Evolutionary conservation across 345 rosid species (phyloP).

Genomic region (Boechera stricta): DNA sequence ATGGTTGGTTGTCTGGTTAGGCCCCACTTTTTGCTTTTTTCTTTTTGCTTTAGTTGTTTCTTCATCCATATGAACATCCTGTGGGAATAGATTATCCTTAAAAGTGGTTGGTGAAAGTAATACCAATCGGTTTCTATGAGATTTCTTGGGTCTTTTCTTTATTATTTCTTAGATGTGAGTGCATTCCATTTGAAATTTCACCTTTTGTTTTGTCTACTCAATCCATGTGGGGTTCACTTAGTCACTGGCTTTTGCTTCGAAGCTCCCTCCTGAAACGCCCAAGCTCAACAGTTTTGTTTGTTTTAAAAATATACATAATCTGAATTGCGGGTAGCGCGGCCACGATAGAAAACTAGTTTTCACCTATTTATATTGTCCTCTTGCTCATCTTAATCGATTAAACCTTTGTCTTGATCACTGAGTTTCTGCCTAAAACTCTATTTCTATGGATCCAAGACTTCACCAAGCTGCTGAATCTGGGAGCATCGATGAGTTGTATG

Average conservation of each 20-base stretch:
- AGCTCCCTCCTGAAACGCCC: not conserved
- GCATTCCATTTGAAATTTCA: not conserved
- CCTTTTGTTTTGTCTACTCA: not conserved
- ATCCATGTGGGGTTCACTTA: slow-evolving; percentile 13
- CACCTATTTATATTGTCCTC: too few relatives aligned
- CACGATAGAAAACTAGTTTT: not conserved
- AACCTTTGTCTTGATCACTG: not conserved
- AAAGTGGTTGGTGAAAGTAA: not conserved
- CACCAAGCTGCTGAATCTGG: slow-evolving; percentile 34
- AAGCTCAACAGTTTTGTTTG: not conserved
- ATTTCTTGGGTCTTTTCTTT: not conserved
- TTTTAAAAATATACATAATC: not conserved
- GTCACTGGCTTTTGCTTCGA: not conserved
- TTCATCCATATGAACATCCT: not conserved
- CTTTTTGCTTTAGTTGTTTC: not conserved
- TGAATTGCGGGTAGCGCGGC: not conserved
- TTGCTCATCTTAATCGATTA: too few relatives aligned
- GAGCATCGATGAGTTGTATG: slow-evolving; percentile 35
- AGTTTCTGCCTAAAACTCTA: not conserved
- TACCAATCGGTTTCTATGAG: not conserved
- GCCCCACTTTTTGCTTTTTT: not conserved
- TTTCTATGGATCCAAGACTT: slow-evolving; percentile 35
- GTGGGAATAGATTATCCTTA: not conserved
- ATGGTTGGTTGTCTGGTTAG: not conserved
- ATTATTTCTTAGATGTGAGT: not conserved